Conservation (phyloP, 495 filamentous ascomycete genomes). For the Neurospora tetraspora region DNA sequence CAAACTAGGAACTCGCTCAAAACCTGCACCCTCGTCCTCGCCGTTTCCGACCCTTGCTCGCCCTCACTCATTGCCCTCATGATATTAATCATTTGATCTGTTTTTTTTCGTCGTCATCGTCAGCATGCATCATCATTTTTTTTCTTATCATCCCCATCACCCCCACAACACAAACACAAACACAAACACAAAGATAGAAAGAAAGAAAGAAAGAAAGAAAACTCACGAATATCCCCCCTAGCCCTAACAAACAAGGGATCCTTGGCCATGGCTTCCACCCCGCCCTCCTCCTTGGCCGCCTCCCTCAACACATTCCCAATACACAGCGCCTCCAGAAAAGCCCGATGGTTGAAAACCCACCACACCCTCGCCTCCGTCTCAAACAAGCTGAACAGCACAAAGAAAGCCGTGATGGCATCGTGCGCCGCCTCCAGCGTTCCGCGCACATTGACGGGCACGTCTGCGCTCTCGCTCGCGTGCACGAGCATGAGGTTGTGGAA, state of each 20-base stretch:
- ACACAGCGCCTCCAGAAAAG: slow-evolving; percentile 57
- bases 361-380: slow-evolving; percentile 58
- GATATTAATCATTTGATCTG: slow-evolving; percentile 49
- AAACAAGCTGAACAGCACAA: slow-evolving; percentile 53
- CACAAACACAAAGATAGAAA: neutral
- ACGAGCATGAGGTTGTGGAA: slow-evolving; percentile 67
- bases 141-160: neutral
- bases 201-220: neutral
- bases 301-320: slow-evolving; percentile 28
- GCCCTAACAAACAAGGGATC: slow-evolving; percentile 47
- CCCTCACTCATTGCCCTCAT: slow-evolving; percentile 43
- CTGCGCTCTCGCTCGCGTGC: slow-evolving; percentile 48
- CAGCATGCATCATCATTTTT: neutral
- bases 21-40: slow-evolving; percentile 45
- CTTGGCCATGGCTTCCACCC: slow-evolving; percentile 24
- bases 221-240: slow-evolving; percentile 46
- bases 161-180: neutral
- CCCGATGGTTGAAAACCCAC: slow-evolving; percentile 70
- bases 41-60: slow-evolving; percentile 41
- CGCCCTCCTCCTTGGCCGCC: slow-evolving; percentile 15
- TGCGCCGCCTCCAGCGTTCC: slow-evolving; percentile 61
- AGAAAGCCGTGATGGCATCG: slow-evolving; percentile 52
- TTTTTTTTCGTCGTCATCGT: neutral
- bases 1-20: slow-evolving; percentile 36
- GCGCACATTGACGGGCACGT: slow-evolving; percentile 50